Evolutionary conservation across 805 yeast species (phyloP), one percentile per base, ranked within the genome.

Genomic region (Metschnikowia arizonensis): DNA sequence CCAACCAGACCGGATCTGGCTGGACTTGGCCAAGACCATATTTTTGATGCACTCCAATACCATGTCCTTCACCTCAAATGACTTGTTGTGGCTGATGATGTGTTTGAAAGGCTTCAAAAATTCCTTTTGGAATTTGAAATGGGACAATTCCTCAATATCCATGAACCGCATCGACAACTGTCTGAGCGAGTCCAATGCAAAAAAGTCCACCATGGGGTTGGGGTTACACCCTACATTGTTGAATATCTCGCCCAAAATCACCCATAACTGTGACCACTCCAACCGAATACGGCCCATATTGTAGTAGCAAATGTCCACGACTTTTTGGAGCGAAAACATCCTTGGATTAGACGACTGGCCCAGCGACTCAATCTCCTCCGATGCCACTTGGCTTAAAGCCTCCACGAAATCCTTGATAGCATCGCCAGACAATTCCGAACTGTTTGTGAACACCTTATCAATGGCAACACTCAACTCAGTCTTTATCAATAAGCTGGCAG

Each of bases 221-320:
- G 79, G 66, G 60, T 87, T 85, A 47, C 95, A 82, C 2, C 95
- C 95, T 52, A 89, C 90, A 39, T 74, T 78, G 53, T 88, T 87
- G 68, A 93, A 93, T 34, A 87, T 86, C 47, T 79, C 86, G 12
- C 96, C 96, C 86, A 93, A 86, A 8, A 87, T 85, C 12, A 85
- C 79, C 99, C 99, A 93, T 48, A 93, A 73, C 44, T 88, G 91
- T 5, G 96, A 81, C 97, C 99, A 93, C 66, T 95, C 97, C 50
- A 93, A 82, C 63, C 96, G 81, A 56, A 93, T 90, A 71, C 99
- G 85, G 41, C 82, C 82, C 97, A 93, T 93, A 63, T 95, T 95
- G 71, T 95, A 93, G 65, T 93, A 91, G 66, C 97, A 91, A 34
- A 93, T 95, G 65, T 95, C 99, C 42, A 93, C 96, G 75, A 93